A percentile compares a stretch with the other conserved stretches of the same genome.
Conservation (phyloP, 1,284 basidiomycete species). For the Cutaneotrichosporon sp. region DNA sequence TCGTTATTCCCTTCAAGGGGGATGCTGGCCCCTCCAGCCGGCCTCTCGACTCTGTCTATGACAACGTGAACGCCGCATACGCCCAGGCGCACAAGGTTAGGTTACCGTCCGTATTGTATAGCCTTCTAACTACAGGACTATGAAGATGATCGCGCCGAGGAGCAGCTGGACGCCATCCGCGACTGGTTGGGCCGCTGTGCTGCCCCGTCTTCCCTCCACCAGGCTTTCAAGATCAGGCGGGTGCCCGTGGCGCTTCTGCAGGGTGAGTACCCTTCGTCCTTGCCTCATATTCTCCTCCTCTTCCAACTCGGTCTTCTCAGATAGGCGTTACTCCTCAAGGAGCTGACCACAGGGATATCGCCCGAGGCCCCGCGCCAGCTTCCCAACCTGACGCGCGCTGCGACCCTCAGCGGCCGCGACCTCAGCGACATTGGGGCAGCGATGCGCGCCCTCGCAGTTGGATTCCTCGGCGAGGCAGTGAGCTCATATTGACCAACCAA, state of each 20-base stretch:
- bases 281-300: not conserved
- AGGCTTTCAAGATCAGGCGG: constrained; percentile 26
- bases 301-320: not conserved
- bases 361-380: constrained; percentile 21
- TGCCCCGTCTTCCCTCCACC: constrained; percentile 24
- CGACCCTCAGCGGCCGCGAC: constrained; percentile 33
- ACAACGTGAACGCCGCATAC: constrained; percentile 21
- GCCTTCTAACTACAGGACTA: constrained; percentile 25
- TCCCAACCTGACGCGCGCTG: not conserved
- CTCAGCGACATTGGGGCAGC: constrained; percentile 33
- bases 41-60: constrained; percentile 32
- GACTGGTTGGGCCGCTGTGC: constrained; percentile 39
- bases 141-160: constrained; percentile 28
- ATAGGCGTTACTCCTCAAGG: not conserved
- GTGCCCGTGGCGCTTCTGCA: constrained; percentile 42
- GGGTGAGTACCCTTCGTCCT: constrained; percentile 26
- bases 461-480: constrained; percentile 38
- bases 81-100: constrained; percentile 29
- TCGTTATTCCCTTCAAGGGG: constrained; percentile 37
- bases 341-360: constrained; percentile 26
- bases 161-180: constrained; percentile 40
- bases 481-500: constrained; percentile 8
- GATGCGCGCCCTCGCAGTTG: constrained; percentile 32
- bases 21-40: constrained; percentile 14
- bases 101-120: not conserved